Conservation (phyloP, 2,329 filamentous ascomycete species). For the Amauroascus niger region DNA sequence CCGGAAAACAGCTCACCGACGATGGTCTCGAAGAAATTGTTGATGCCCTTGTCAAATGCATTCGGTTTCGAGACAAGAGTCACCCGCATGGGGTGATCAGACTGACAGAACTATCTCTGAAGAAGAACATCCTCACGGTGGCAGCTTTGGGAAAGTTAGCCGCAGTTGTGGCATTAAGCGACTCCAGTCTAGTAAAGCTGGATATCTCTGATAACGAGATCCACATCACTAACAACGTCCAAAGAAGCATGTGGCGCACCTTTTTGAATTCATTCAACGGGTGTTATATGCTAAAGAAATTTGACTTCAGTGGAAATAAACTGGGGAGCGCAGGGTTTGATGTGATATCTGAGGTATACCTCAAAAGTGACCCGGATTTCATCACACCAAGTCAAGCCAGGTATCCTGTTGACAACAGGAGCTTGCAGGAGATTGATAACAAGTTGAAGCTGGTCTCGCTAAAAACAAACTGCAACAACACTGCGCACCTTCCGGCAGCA, state of each 20-base stretch:
- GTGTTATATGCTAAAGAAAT: constrained; percentile 36
- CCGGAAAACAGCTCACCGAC: constrained; percentile 39
- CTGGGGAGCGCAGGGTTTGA: constrained; percentile 39
- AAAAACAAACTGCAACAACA: not conserved
- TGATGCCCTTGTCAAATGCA: constrained; percentile 34
- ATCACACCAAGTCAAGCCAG: constrained; percentile 20
- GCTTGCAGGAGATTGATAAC: constrained; percentile 1
- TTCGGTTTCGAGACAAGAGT: constrained; percentile 27
- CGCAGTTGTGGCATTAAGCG: constrained; percentile 33
- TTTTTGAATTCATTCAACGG: constrained; percentile 38
- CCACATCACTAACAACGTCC: constrained; percentile 27
- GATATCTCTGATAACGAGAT: constrained; percentile 42
- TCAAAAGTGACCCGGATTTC: constrained; percentile 29
- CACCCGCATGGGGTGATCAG: constrained; percentile 27
- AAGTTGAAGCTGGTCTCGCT: not conserved
- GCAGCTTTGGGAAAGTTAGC: constrained; percentile 35
- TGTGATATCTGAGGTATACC: constrained; percentile 37
- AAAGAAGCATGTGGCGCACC: constrained; percentile 34
- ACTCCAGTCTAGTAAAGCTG: constrained; percentile 39
- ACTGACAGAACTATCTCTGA: constrained; percentile 40
- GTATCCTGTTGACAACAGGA: constrained; percentile 19
- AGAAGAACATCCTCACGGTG: constrained; percentile 38
- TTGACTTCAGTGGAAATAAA: constrained; percentile 40
- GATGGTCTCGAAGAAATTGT: constrained; percentile 37
- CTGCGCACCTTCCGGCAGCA: not conserved